A percentile compares a stretch with the other conserved stretches of the same genome.
These are phyloP conservation scores for Echium plantagineum DNA, from an alignment of 257 asterid genomes.

Conservation along the genomic window DNA sequence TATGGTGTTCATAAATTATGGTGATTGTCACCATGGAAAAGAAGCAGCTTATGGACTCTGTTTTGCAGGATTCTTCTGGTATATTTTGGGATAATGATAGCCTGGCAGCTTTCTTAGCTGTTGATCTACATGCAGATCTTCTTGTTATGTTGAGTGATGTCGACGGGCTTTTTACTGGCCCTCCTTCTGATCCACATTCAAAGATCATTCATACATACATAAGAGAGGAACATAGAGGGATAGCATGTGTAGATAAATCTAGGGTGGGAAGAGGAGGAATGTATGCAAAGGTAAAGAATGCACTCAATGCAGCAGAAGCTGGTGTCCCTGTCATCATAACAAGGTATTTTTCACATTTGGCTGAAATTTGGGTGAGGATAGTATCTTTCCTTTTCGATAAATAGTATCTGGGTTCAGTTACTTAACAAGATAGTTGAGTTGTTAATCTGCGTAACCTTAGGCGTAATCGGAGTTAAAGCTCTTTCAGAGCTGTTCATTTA, in stretches of 20 bases:
- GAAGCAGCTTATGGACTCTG: background rate
- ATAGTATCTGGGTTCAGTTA: background rate
- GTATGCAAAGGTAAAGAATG: constrained; percentile 89
- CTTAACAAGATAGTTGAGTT: too few relatives aligned
- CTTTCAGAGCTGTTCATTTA: background rate
- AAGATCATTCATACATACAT: constrained; percentile 59
- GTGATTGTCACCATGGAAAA: background rate
- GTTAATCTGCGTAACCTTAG: background rate
- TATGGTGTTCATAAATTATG: background rate
- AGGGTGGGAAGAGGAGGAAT: constrained; percentile 90
- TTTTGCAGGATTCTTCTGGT: constrained; percentile 75
- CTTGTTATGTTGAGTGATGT: constrained; percentile 85
- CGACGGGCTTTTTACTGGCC: constrained; percentile 81
- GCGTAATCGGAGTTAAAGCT: background rate
- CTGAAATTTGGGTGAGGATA: background rate
- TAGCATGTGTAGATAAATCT: constrained; percentile 79
- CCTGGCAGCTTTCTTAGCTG: constrained; percentile 72
- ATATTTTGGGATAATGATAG: constrained; percentile 95
- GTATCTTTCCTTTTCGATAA: background rate
- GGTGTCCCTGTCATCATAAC: constrained; percentile 82
- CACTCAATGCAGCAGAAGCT: constrained; percentile 64
- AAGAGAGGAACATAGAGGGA: constrained; percentile 53
- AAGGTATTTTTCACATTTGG: constrained; percentile 27
- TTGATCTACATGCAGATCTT: constrained; percentile 78
- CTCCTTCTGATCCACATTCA: constrained; percentile 70